Evolutionary conservation across 2,329 filamentous ascomycete species (phyloP), one percentile per base, ranked within the genome.

Genomic region (Lachnellula cervina): DNA sequence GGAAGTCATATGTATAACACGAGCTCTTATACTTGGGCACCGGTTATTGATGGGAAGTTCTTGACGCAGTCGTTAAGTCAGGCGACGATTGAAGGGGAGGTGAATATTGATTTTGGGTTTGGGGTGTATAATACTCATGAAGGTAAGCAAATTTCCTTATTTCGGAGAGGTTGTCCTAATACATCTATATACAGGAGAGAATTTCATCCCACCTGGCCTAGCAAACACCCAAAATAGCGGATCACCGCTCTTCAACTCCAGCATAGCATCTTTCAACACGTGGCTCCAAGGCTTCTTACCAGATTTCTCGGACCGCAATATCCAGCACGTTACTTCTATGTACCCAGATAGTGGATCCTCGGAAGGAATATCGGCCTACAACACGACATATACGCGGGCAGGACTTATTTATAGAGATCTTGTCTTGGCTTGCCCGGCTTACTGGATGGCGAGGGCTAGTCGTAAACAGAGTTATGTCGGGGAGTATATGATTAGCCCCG

Each of bases 111-210:
- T 2, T 66, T 70, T 8, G 74, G 76, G 0, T 79, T 78, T 59
- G 74, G 75, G n/a, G 80, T 78, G 73, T 85, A 84, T 66, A 86
- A 86, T 65, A 75, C 78, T 0, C 79, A 84, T 63, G 83, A 86
- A 65, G 64, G 64, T 61, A 42, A 35, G 32, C 11, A 6, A 11
- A 9, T 35, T 47, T 5, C 37, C 9, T 16, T 4, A 28, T n/a
- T 16, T 21, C 28, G 13, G 34, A 42, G 7, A 40, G 53, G 43
- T 51, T 25, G 14, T 34, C 8, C 13, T 19, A 17, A 11, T 8
- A 37, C 23, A 8, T 46, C 53, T 44, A 25, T 13, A 2, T 4
- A 17, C 21, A 68, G 82, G 83, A 21, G 77, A 85, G 65, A 82
- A 81, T 59, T 86, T 87, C 62, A 71, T 83, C 21, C 80, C 81